Conservation (phyloP, 768 basidiomycete species). For the Chiua virens region DNA sequence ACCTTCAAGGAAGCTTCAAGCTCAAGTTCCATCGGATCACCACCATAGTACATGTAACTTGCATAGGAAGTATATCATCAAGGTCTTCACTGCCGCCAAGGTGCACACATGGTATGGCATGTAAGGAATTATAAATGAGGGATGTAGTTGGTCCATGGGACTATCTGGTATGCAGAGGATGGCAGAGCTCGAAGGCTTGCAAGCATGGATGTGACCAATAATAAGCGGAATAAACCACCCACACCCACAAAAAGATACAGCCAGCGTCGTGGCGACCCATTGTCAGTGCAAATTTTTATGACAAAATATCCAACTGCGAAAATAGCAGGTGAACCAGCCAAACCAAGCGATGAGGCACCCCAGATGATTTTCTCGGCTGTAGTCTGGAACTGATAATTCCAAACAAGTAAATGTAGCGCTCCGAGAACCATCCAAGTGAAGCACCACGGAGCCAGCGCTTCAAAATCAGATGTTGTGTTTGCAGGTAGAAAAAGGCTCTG, state of each 20-base stretch:
- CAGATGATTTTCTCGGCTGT: background rate
- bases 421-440: background rate
- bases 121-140: background rate
- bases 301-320: background rate
- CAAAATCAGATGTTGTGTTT: background rate
- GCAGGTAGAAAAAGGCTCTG: background rate
- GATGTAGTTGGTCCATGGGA: background rate
- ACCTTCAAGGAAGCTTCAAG: too few relatives aligned
- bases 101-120: too few relatives aligned
- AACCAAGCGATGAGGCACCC: background rate
- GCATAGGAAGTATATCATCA: too few relatives aligned
- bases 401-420: background rate
- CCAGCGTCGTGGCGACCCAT: too few relatives aligned
- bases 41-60: too few relatives aligned
- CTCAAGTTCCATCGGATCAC: too few relatives aligned
- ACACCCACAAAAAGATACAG: too few relatives aligned
- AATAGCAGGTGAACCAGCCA: background rate
- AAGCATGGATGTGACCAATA: constrained; percentile 1
- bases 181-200: constrained; percentile 2
- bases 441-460: background rate
- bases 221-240: background rate
- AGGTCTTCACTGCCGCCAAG: too few relatives aligned
- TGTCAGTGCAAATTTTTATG: too few relatives aligned
- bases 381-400: background rate
- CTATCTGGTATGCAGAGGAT: background rate